Evolutionary conservation across 176 grass and related monocot genomes (phyloP), one percentile per base, ranked within the genome.

Genomic region (Leersia perrieri): DNA sequence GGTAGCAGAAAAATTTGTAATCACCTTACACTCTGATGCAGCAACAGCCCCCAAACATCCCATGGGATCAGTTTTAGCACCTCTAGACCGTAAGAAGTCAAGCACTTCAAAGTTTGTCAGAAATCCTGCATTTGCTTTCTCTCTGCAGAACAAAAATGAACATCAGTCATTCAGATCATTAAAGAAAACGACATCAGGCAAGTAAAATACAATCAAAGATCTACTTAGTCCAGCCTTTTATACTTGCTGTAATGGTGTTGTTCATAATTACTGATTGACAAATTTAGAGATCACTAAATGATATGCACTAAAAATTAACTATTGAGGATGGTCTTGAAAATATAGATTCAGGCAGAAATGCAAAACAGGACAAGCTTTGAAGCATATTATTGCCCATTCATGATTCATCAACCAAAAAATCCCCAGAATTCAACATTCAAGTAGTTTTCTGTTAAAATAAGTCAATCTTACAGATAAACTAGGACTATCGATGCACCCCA

Each of bases 61-160:
- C 89, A 97, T 97, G 11, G 91, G 94, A 33, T 97, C 89, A 26
- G 64, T 83, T 75, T 85, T 92, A 23, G 92, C 95, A 20, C 88
- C 92, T 87, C 92, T 98, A 45, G 80, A 80, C 14, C 66, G 86
- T 63, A 98, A 73, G 69, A 94, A 94, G 49, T 98, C 85, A 45
- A 92, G 76, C 23, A 98, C 95, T 77, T 98, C 92, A n/a, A 87
- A 94, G 65, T 98, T 98, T 47, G 92, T 98, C 33, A 97, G 85
- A 15, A 33, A 1, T 1, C 94, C 91, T 9, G 84, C 89, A 76
- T 94, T 90, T 55, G 81, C 85, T 77, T 90, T 85, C 73, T 80
- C 42, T 77, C 93, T 95, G 80, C 44, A 70, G 42, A 82, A 66
- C 42, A 72, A 63, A 33, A 73, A 62, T 9, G 23, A 60, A 7